Conservation (phyloP, 1,284 basidiomycete genomes). For the Inonotus hispidus region DNA sequence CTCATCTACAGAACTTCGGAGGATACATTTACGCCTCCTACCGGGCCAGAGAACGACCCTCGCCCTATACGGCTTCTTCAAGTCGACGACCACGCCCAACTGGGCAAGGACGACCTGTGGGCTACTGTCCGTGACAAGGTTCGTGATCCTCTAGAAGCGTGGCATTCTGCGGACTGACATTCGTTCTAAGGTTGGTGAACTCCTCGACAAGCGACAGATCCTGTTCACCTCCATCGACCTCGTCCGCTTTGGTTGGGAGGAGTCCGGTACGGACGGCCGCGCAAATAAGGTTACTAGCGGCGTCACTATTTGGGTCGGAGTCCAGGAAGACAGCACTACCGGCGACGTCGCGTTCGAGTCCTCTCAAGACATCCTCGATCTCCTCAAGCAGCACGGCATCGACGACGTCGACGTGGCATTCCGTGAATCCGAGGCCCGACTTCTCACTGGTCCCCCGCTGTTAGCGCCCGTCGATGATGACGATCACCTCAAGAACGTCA, state of each 20-base stretch:
- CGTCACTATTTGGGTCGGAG: slow-evolving; percentile 37
- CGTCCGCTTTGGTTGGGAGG: slow-evolving; percentile 28
- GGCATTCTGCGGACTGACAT: slow-evolving; percentile 30
- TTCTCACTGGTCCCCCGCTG: slow-evolving; percentile 28
- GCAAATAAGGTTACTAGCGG: no score
- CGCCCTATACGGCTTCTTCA: slow-evolving; percentile 31
- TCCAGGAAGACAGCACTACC: slow-evolving; percentile 31
- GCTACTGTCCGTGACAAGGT: slow-evolving; percentile 31
- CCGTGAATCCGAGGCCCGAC: slow-evolving; percentile 28
- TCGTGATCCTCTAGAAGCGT: slow-evolving; percentile 29
- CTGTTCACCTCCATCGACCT: slow-evolving; percentile 31
- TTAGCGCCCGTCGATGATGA: slow-evolving; percentile 27
- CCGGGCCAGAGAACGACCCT: slow-evolving; percentile 29
- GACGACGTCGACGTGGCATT: slow-evolving; percentile 28
- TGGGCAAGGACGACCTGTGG: slow-evolving; percentile 32
- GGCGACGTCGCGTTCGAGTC: slow-evolving; percentile 28
- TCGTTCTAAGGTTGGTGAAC: slow-evolving; percentile 31
- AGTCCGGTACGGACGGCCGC: no score
- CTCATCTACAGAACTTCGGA: slow-evolving; percentile 34
- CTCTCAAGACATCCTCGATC: slow-evolving; percentile 27
- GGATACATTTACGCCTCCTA: slow-evolving; percentile 30
- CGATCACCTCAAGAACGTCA: slow-evolving; percentile 31
- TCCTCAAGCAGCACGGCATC: slow-evolving; percentile 26
- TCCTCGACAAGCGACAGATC: slow-evolving; percentile 29
- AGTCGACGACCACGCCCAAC: slow-evolving; percentile 29